These are phyloP conservation scores for Chalara sp. DNA, from an alignment of 2,329 filamentous ascomycete species.

Conservation along the genomic window DNA sequence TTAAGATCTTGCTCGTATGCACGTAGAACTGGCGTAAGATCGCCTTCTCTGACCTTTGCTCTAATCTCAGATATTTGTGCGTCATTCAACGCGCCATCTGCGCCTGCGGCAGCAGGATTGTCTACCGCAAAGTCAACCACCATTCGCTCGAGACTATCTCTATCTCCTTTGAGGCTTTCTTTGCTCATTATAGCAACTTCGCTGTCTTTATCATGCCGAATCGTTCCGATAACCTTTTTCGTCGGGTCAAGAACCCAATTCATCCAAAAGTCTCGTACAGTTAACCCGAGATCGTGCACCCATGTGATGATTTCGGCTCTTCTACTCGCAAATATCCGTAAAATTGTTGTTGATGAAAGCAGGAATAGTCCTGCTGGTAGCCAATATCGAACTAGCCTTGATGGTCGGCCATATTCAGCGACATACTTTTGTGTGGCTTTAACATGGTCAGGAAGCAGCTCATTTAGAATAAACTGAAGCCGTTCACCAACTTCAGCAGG, in stretches of 20 bases:
- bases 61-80: slow-evolving; percentile 68
- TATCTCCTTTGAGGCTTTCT: slow-evolving; percentile 81
- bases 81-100: slow-evolving; percentile 49
- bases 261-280: slow-evolving; percentile 81
- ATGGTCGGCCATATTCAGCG: slow-evolving; percentile 66
- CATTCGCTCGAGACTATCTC: slow-evolving; percentile 92
- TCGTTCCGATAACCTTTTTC: slow-evolving; percentile 79
- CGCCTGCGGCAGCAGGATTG: slow-evolving; percentile 58
- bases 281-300: slow-evolving; percentile 72
- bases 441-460: slow-evolving; percentile 62
- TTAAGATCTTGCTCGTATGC: slow-evolving; percentile 88
- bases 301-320: slow-evolving; percentile 73
- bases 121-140: slow-evolving; percentile 92
- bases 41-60: slow-evolving; percentile 78
- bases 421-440: slow-evolving; percentile 48
- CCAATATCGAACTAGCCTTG: slow-evolving; percentile 78
- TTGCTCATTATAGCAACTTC: slow-evolving; percentile 97
- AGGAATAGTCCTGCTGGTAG: slow-evolving; percentile 65
- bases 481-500: slow-evolving; percentile 58
- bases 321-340: slow-evolving; percentile 69
- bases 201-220: slow-evolving; percentile 84
- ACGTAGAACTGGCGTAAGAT: slow-evolving; percentile 82
- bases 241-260: slow-evolving; percentile 93
- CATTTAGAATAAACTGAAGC: slow-evolving; percentile 61
- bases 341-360: slow-evolving; percentile 79